phyloP scores from a whole-genome alignment of 140 eudicot species.

The Erigeron philadelphicus region DNA sequence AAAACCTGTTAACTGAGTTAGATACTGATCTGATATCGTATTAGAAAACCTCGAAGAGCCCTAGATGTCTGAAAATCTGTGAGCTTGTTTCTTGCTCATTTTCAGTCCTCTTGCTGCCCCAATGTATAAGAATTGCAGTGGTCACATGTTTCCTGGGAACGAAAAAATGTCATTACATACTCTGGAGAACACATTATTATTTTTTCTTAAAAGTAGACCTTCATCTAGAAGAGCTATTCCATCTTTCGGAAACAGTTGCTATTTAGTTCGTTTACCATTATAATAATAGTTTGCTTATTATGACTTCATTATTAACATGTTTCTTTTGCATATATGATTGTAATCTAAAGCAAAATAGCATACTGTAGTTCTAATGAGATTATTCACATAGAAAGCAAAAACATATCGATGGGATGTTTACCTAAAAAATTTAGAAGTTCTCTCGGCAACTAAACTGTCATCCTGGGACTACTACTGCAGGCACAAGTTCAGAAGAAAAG shows the following conservation, averaged over 20 bases:
- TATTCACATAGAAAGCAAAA: background rate
- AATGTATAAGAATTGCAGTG: conserved; percentile 18
- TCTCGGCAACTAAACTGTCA: background rate
- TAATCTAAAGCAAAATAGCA: background rate
- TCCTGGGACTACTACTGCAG: background rate
- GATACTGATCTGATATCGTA: conserved; percentile 22
- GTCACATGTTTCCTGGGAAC: conserved; percentile 24
- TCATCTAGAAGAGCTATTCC: background rate
- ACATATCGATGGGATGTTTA: background rate
- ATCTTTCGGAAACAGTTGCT: background rate
- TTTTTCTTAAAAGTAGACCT: background rate
- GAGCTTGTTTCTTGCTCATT: conserved; percentile 11
- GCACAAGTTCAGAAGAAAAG: background rate
- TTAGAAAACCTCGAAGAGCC: conserved; percentile 11
- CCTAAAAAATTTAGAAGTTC: background rate
- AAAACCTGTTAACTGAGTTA: conserved; percentile 16
- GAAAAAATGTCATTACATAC: conserved; percentile 21
- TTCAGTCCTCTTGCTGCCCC: conserved; percentile 25
- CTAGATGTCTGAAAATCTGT: conserved; percentile 14
- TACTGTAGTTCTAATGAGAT: background rate
- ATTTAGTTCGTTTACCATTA: background rate
- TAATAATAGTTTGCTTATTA: background rate
- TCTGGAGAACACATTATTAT: background rate
- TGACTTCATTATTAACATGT: background rate
- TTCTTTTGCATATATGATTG: background rate